phyloP scores from a whole-genome alignment of 805 yeast genomes.

The Maudiozyma serrabonitensis region DNA sequence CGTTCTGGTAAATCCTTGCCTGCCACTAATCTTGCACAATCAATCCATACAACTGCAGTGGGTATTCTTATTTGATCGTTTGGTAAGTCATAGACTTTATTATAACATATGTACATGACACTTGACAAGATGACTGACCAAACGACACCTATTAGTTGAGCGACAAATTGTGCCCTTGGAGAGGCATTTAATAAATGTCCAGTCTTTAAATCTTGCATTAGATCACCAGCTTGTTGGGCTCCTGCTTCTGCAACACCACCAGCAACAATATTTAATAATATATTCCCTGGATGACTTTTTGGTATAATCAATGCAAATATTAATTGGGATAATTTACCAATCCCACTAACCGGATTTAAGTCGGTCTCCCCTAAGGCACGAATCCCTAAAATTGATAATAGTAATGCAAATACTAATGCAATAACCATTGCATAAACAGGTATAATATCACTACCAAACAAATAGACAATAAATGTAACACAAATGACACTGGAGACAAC shows the following conservation, averaged over 20 bases:
- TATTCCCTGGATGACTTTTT: constrained; percentile 62
- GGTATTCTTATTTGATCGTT: constrained; percentile 77
- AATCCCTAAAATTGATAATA: constrained; percentile 78
- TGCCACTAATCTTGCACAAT: constrained; percentile 84
- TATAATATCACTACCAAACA: constrained; percentile 56
- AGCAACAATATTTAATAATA: constrained; percentile 77
- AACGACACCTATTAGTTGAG: constrained; percentile 79
- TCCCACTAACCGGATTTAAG: constrained; percentile 92
- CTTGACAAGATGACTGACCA: constrained; percentile 79
- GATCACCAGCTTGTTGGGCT: constrained; percentile 97
- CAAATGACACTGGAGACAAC: constrained; percentile 59
- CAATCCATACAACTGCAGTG: constrained; percentile 94
- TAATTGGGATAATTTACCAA: constrained; percentile 87
- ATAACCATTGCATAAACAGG: constrained; percentile 61
- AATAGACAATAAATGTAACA: constrained; percentile 47
- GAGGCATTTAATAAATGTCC: constrained; percentile 89
- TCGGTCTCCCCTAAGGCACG: constrained; percentile 96
- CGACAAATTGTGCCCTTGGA: constrained; percentile 82
- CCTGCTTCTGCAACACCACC: constrained; percentile 99
- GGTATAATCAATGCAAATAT: constrained; percentile 79
- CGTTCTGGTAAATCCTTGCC: constrained; percentile 84
- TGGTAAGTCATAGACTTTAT: constrained; percentile 76
- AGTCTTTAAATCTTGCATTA: constrained; percentile 94
- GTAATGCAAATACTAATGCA: constrained; percentile 66
- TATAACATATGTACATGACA: constrained; percentile 74